These are phyloP conservation scores for Fremontodendron californicum DNA, from an alignment of 345 rosid species.

Conservation along the genomic window DNA sequence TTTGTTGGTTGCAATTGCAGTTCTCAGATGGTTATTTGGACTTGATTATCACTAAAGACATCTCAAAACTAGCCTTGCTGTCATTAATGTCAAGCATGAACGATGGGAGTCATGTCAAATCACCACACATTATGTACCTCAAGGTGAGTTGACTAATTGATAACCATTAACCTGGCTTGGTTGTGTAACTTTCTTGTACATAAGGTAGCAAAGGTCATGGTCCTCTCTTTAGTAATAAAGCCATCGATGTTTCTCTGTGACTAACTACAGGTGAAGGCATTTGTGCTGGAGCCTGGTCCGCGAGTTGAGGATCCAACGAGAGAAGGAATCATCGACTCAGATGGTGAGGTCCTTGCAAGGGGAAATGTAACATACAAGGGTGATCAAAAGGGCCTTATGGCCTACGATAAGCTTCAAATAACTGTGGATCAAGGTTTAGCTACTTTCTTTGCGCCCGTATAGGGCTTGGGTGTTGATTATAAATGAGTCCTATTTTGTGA, in stretches of 20 bases:
- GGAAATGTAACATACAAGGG: conserved; percentile 60
- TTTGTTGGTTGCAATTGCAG: conserved; percentile 35
- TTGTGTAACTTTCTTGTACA: not conserved
- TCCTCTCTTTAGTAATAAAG: not conserved
- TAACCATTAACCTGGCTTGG: not conserved
- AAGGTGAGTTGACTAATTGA: conserved; percentile 44
- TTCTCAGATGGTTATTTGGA: conserved; percentile 90
- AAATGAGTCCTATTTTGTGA: not conserved
- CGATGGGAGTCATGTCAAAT: conserved; percentile 68
- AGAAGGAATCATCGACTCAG: conserved; percentile 86
- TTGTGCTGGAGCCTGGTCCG: conserved; percentile 70
- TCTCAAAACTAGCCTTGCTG: conserved; percentile 63
- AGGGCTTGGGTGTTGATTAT: not conserved
- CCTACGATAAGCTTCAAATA: conserved; percentile 57
- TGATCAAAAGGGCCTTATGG: conserved; percentile 49
- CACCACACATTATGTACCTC: conserved; percentile 59
- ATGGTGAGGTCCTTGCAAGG: conserved; percentile 86
- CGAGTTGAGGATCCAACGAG: conserved; percentile 44
- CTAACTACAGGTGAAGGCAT: conserved; percentile 69
- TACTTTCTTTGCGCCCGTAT: conserved; percentile 66
- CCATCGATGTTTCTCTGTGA: not conserved
- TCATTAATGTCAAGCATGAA: conserved; percentile 50
- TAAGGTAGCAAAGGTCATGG: not conserved
- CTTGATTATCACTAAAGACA: conserved; percentile 55
- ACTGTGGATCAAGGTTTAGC: conserved; percentile 87